These are phyloP conservation scores for Penicillium lividum DNA, from an alignment of 495 filamentous ascomycete species.

Conservation along the genomic window DNA sequence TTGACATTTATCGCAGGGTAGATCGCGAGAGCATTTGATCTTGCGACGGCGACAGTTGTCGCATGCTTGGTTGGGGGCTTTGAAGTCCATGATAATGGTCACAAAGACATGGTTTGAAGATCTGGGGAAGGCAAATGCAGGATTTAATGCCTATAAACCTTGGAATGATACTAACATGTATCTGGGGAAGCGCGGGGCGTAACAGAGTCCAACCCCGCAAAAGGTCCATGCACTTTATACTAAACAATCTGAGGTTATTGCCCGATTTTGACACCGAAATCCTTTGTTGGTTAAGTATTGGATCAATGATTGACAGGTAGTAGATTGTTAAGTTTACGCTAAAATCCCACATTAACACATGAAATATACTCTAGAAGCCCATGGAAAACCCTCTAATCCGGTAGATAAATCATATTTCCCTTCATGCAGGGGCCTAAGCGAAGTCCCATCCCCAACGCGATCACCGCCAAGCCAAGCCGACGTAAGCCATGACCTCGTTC, in stretches of 20 bases:
- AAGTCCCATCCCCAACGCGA: background rate
- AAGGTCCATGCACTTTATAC: slow-evolving; percentile 4
- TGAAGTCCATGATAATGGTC: background rate
- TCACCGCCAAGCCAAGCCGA: slow-evolving; percentile 2
- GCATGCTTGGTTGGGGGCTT: slow-evolving; percentile 40
- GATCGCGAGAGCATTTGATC: slow-evolving; percentile 46
- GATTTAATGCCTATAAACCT: no score
- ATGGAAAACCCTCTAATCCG: background rate
- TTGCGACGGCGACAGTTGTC: slow-evolving; percentile 50
- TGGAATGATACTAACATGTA: background rate
- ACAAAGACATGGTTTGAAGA: background rate
- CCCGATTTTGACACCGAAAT: background rate
- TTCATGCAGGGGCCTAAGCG: slow-evolving; percentile 1
- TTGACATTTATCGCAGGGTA: slow-evolving; percentile 49
- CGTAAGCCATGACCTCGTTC: slow-evolving; percentile 1
- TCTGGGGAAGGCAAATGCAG: background rate
- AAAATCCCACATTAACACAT: background rate
- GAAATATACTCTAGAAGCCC: background rate
- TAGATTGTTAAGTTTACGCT: slow-evolving; percentile 5
- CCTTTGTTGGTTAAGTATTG: background rate
- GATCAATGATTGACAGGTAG: background rate
- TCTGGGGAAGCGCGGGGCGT: slow-evolving; percentile 3
- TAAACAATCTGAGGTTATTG: background rate
- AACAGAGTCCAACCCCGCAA: background rate
- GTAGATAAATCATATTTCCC: background rate